phyloP scores from a whole-genome alignment of 1,139 yeast species.

The Casaregolazyma suthepensis region DNA sequence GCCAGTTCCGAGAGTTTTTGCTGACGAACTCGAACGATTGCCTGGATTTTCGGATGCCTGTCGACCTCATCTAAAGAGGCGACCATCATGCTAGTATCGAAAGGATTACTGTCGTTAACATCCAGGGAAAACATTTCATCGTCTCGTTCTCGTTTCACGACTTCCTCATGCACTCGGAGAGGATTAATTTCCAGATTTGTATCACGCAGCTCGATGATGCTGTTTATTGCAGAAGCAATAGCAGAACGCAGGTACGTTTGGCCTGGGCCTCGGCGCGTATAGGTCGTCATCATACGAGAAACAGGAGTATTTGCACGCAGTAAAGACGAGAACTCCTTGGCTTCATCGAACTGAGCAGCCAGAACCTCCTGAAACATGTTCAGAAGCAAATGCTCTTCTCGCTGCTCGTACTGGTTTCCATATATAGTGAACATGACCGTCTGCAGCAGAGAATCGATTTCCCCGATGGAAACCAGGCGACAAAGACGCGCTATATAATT shows the following conservation, averaged over 20 bases:
- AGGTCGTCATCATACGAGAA: constrained; percentile 41
- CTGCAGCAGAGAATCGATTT: constrained; percentile 37
- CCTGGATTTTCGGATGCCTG: constrained; percentile 28
- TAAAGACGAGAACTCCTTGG: constrained; percentile 35
- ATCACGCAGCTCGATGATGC: constrained; percentile 30
- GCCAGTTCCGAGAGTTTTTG: constrained; percentile 43
- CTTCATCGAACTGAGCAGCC: constrained; percentile 36
- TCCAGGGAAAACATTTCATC: constrained; percentile 13
- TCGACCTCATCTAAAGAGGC: constrained; percentile 33
- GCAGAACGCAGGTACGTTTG: constrained; percentile 36
- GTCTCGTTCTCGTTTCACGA: constrained; percentile 19
- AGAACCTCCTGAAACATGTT: constrained; percentile 38
- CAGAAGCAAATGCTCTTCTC: constrained; percentile 38
- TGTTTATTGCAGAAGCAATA: constrained; percentile 30
- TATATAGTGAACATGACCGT: constrained; percentile 41
- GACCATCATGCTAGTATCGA: constrained; percentile 18
- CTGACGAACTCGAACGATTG: constrained; percentile 30
- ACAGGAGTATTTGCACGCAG: constrained; percentile 40
- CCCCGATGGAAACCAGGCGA: constrained; percentile 35
- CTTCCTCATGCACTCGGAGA: constrained; percentile 33
- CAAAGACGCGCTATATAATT: constrained; percentile 36
- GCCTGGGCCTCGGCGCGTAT: constrained; percentile 40
- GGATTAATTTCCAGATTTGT: constrained; percentile 35
- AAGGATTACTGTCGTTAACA: constrained; percentile 21
- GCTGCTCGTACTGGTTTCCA: constrained; percentile 40